Conservation (phyloP, 306 rosid genomes). For the Glycyrrhiza uralensis region DNA sequence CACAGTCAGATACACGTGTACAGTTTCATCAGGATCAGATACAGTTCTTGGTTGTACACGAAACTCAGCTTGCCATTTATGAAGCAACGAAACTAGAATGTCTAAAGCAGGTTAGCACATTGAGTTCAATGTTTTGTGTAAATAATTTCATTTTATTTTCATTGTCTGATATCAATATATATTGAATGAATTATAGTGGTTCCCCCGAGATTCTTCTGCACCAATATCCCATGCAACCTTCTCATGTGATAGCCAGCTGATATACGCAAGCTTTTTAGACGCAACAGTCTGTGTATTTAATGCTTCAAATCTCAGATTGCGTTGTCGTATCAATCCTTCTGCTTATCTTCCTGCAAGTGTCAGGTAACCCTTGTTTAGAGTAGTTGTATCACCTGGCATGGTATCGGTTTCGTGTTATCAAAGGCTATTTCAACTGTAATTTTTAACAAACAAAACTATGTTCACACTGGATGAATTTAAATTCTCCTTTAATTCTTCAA, state of each 20-base stretch:
- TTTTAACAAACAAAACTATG: not conserved
- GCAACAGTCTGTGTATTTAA: constrained; percentile 76
- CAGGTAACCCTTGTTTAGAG: constrained; percentile 49
- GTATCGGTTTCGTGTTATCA: not conserved
- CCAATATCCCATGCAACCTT: constrained; percentile 88
- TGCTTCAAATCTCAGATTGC: constrained; percentile 74
- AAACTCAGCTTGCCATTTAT: constrained; percentile 89
- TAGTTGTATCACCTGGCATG: not conserved
- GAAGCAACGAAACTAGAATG: constrained; percentile 83
- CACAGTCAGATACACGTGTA: constrained; percentile 79
- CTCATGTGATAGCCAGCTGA: constrained; percentile 93
- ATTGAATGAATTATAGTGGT: constrained; percentile 60
- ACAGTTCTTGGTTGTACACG: constrained; percentile 86
- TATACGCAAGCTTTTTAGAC: constrained; percentile 91
- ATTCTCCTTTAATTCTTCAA: too few relatives aligned
- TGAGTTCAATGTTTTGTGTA: not conserved
- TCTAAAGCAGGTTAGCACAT: constrained; percentile 63
- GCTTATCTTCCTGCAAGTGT: constrained; percentile 69
- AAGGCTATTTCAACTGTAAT: not conserved
- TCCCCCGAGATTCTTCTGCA: constrained; percentile 66
- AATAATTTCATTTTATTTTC: not conserved
- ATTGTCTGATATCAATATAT: not conserved
- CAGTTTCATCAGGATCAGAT: constrained; percentile 95
- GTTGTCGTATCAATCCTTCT: constrained; percentile 84
- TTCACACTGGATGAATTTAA: too few relatives aligned